Conservation (phyloP, 1,284 basidiomycete genomes). For the Psilocybe mexicana region DNA sequence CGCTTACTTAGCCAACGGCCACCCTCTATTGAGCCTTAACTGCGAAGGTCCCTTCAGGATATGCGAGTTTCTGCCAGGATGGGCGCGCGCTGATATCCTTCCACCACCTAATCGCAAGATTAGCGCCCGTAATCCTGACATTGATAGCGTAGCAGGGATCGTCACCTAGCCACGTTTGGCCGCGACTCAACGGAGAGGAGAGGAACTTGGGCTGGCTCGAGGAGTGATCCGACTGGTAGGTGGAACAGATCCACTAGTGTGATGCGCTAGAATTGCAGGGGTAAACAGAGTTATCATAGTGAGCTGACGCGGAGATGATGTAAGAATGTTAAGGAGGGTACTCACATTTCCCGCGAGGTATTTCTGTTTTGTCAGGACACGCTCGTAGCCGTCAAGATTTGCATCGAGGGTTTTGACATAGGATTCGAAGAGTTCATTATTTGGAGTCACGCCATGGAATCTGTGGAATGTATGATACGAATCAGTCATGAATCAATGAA, state of each 20-base stretch:
- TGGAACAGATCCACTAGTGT: slow-evolving; percentile 40
- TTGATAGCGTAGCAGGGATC: background rate
- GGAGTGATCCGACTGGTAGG: slow-evolving; percentile 30
- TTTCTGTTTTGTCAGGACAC: slow-evolving; percentile 51
- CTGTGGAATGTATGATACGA: background rate
- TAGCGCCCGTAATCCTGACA: too few species aligned
- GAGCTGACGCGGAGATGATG: too few species aligned
- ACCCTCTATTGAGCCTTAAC: too few species aligned
- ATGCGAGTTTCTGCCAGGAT: too few species aligned
- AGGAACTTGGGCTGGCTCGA: slow-evolving; percentile 27
- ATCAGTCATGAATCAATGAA: too few species aligned
- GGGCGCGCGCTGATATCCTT: too few species aligned
- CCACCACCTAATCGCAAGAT: too few species aligned
- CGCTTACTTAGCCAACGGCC: too few species aligned
- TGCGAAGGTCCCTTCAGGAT: too few species aligned
- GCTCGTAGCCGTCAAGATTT: slow-evolving; percentile 51
- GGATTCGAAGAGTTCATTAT: slow-evolving; percentile 34
- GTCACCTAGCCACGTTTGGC: slow-evolving; percentile 35
- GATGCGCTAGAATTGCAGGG: slow-evolving; percentile 25
- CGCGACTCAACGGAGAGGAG: slow-evolving; percentile 23
- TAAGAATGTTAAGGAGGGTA: too few species aligned
- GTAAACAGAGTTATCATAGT: too few species aligned
- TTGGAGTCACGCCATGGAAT: slow-evolving; percentile 21
- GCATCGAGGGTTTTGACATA: slow-evolving; percentile 33
- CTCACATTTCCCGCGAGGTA: slow-evolving; percentile 53